Conservation (phyloP, 202 grass and related monocot genomes). For the Setaria italica region DNA sequence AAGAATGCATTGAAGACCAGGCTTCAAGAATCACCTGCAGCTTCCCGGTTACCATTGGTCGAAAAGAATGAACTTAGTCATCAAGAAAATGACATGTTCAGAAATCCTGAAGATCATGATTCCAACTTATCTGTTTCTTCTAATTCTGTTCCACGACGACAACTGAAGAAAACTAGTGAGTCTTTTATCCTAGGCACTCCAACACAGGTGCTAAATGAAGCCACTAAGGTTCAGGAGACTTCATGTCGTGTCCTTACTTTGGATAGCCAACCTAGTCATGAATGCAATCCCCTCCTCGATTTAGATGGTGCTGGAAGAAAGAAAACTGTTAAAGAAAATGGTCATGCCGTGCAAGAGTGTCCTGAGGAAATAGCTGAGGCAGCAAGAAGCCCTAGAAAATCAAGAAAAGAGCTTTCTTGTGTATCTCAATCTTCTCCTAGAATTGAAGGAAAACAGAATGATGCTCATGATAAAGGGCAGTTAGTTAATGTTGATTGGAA, state of each 20-base stretch:
- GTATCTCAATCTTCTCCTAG: constrained; percentile 36
- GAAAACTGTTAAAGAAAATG: constrained; percentile 49
- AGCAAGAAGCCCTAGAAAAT: constrained; percentile 44
- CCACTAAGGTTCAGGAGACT: constrained; percentile 35
- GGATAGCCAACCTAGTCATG: constrained; percentile 43
- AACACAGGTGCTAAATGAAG: constrained; percentile 34
- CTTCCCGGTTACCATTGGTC: background rate
- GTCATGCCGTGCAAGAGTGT: constrained; percentile 35
- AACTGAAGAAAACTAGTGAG: constrained; percentile 18
- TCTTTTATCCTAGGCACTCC: constrained; percentile 13
- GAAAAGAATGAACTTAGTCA: constrained; percentile 40
- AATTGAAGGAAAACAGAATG: constrained; percentile 43
- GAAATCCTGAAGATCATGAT: constrained; percentile 31
- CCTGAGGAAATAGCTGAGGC: constrained; percentile 56
- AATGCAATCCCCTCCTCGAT: constrained; percentile 47
- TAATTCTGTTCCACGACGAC: constrained; percentile 35
- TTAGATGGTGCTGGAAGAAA: constrained; percentile 63
- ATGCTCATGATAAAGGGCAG: constrained; percentile 24
- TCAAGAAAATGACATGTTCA: constrained; percentile 34
- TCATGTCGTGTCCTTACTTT: constrained; percentile 28
- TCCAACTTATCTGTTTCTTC: constrained; percentile 35
- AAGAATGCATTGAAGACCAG: constrained; percentile 46
- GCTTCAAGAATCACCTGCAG: constrained; percentile 47
- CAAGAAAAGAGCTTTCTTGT: constrained; percentile 39
- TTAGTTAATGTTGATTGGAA: constrained; percentile 49